Evolutionary conservation across 352 stramenopile genomes (phyloP).

Genomic region (Phytophthora quininea): DNA sequence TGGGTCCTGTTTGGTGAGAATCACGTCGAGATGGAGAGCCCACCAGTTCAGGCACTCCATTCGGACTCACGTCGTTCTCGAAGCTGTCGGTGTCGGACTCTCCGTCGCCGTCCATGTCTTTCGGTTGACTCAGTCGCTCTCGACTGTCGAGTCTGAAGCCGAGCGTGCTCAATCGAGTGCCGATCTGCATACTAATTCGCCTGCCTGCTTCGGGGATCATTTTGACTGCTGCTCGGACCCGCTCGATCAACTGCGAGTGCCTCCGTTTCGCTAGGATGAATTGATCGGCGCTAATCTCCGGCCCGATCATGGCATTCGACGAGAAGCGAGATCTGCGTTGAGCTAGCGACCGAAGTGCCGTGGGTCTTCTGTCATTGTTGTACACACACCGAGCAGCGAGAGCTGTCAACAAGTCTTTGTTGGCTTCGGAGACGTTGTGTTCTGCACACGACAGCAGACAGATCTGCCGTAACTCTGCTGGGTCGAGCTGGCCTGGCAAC

Average conservation of each 20-base stretch:
- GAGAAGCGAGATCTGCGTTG: constrained; percentile 33
- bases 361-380: constrained; percentile 26
- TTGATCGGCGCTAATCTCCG: constrained; percentile 23
- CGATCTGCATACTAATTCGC: constrained; percentile 31
- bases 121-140: constrained; percentile 19
- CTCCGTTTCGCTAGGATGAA: constrained; percentile 10
- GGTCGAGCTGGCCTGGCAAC: constrained; percentile 35
- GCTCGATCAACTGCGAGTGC: constrained; percentile 23
- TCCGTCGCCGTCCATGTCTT: constrained; percentile 15
- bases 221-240: constrained; percentile 11
- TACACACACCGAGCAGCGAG: constrained; percentile 38
- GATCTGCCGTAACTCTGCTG: constrained; percentile 38
- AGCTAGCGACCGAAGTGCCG: constrained; percentile 21
- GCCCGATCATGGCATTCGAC: constrained; percentile 22
- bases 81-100: constrained; percentile 36
- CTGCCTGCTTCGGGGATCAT: constrained; percentile 30
- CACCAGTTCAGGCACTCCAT: constrained; percentile 10
- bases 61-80: constrained; percentile 11
- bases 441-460: constrained; percentile 36
- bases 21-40: constrained; percentile 14
- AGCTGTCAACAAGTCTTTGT: constrained; percentile 21
- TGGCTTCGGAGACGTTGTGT: constrained; percentile 29
- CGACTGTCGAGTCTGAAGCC: constrained; percentile 25
- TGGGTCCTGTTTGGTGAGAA: constrained; percentile 9
- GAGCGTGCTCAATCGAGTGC: constrained; percentile 16